A percentile compares a stretch with the other conserved stretches of the same genome.
These are phyloP conservation scores for Gossypium stocksii DNA, from an alignment of 345 rosid species.

Conservation along the genomic window DNA sequence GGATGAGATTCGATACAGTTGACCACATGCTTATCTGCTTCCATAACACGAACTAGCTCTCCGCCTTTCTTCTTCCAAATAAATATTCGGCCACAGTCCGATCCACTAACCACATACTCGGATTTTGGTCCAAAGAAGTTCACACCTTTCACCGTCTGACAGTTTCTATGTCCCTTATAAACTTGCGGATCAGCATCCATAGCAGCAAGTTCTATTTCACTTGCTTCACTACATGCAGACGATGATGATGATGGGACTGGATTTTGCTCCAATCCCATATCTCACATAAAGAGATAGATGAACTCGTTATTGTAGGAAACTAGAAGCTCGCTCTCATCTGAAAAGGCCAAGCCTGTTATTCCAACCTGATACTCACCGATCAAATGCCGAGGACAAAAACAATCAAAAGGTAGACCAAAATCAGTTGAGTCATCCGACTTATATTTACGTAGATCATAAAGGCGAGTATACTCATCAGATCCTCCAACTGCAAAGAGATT, in stretches of 20 bases:
- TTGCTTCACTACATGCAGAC: conserved; percentile 30
- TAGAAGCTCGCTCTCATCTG: conserved; percentile 84
- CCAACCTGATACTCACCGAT: conserved; percentile 52
- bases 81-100: conserved; percentile 90
- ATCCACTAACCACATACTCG: conserved; percentile 89
- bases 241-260: conserved; percentile 33
- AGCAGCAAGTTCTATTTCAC: conserved; percentile 23
- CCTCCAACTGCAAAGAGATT: conserved; percentile 82
- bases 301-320: conserved; percentile 69
- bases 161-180: conserved; percentile 71
- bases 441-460: conserved; percentile 74
- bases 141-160: conserved; percentile 77
- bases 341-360: conserved; percentile 86
- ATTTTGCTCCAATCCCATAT: conserved; percentile 71
- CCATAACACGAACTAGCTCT: conserved; percentile 70
- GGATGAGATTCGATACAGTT: conserved; percentile 89
- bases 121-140: conserved; percentile 78
- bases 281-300: conserved; percentile 65
- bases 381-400: conserved; percentile 73
- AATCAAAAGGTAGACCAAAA: conserved; percentile 49
- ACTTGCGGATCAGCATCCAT: conserved; percentile 48
- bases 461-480: conserved; percentile 67
- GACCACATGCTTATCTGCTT: conserved; percentile 68
- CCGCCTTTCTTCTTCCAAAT: conserved; percentile 84
- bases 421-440: conserved; percentile 51